These are phyloP conservation scores for Apiospora arundinis DNA, from an alignment of 2,329 filamentous ascomycete species.

Conservation along the genomic window DNA sequence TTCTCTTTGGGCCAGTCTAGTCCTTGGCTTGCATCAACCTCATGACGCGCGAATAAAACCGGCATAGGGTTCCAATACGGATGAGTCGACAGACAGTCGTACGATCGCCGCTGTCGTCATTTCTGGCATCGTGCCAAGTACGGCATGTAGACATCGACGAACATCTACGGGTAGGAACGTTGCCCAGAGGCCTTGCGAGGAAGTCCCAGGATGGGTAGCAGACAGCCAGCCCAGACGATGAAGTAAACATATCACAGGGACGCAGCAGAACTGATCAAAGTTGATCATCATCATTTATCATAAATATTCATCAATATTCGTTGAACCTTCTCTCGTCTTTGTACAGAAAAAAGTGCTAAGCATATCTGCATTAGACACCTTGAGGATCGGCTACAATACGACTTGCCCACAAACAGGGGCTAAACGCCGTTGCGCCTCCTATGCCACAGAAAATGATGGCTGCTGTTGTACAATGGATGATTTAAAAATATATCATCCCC, in stretches of 20 bases:
- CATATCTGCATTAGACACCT: background rate
- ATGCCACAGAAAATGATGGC: background rate
- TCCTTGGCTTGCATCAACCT: no score
- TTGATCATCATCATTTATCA: conserved; percentile 3
- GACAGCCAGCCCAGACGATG: background rate
- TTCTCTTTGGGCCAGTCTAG: no score
- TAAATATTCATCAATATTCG: conserved; percentile 13
- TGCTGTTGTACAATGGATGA: conserved; percentile 2
- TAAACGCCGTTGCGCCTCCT: background rate
- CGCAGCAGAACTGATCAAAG: background rate
- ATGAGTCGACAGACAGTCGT: background rate
- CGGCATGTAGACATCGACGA: background rate
- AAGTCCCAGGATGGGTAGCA: background rate
- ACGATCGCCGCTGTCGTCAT: background rate
- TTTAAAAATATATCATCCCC: background rate
- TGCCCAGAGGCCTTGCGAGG: background rate
- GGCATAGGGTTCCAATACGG: no score
- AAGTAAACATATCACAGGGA: background rate
- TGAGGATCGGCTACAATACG: background rate
- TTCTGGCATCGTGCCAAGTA: background rate
- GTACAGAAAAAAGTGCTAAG: background rate
- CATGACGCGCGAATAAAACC: no score
- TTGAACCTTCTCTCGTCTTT: background rate
- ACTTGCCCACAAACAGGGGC: conserved; percentile 6
- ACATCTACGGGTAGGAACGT: background rate